Evolutionary conservation across 2,329 filamentous ascomycete genomes (phyloP), one percentile per base, ranked within the genome.

Genomic region (Neofusicoccum laricinum): DNA sequence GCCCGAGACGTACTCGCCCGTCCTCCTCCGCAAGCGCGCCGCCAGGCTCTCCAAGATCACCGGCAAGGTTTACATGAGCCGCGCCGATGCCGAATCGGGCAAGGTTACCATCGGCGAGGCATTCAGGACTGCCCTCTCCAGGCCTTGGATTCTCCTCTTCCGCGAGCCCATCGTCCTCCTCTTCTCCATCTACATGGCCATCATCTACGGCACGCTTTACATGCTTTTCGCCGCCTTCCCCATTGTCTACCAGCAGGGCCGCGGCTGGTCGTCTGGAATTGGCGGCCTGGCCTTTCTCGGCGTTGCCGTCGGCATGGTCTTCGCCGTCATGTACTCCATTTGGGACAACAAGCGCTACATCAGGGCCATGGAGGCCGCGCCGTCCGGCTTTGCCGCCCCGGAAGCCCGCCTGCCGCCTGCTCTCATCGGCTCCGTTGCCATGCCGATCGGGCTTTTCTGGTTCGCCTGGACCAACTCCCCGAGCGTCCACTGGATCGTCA

Each of bases 401-500:
- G 67, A 68, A 36, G 65, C 64, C 51, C 63, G 65, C 45, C 64
- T 68, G 32, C 59, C 61, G n/a, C 50, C 57, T 7, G 63, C 45
- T 7, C 61, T 66, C 14, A 32, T 66, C 30, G 65, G 53, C 7
- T 59, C 55, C 19, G 57, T 88, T 30, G 76, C 84, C 7, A 76
- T 90, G 11, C 87, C 88, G 3, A 72, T 88, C 17, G 86, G 87
- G 2, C 78, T 90, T n/a, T 89, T 90, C 79, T 86, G 85, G 81
- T 89, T 90, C 68, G 88, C 87, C 1, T 90, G 88, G 88, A 89
- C 88, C 0, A 87, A 86, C 67, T 81, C 77, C 15, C 45, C 65
- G 1, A 45, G n/a, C 17, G 77, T 89, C 11, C 83, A 84, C 57
- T 87, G 82, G 80, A 80, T 86, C 17, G 80, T 79, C 1, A 81